A percentile compares a stretch with the other conserved stretches of the same genome.
phyloP scores from a whole-genome alignment of 1,284 basidiomycete genomes.

The Phellopilus nigrolimitatus region DNA sequence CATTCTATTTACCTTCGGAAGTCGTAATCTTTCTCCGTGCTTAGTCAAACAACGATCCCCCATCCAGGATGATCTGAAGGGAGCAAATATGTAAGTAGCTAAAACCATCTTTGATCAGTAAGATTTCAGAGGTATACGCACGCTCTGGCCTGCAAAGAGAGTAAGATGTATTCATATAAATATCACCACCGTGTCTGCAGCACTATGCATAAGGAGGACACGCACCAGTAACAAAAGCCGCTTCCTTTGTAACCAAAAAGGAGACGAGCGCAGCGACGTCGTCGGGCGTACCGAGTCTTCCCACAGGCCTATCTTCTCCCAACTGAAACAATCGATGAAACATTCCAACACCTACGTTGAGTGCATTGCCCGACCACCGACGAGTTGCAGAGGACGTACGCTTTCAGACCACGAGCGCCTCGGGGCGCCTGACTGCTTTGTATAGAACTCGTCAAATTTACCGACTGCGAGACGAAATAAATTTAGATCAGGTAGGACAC shows the following conservation, averaged over 20 bases:
- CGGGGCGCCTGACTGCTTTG: not conserved
- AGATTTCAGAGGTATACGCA: not conserved
- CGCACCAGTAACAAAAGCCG: slow-evolving; percentile 24
- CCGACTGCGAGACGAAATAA: slow-evolving; percentile 5
- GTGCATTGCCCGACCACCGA: not conserved
- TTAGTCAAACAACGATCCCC: not conserved
- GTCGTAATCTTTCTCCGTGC: not conserved
- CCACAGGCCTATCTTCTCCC: slow-evolving; percentile 2
- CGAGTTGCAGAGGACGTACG: not conserved
- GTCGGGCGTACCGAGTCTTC: slow-evolving; percentile 21
- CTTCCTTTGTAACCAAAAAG: slow-evolving; percentile 22
- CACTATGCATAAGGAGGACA: not conserved
- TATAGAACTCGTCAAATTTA: slow-evolving; percentile 15
- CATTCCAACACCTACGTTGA: not conserved
- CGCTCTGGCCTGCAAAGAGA: not conserved
- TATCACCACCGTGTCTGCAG: not conserved
- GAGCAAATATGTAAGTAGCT: not conserved
- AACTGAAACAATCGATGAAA: not conserved
- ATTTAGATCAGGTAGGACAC: not conserved
- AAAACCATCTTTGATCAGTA: not conserved
- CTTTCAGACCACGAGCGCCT: slow-evolving; percentile 7
- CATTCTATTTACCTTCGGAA: not conserved
- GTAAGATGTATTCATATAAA: not conserved
- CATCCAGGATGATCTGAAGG: not conserved
- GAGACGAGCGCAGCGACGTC: slow-evolving; percentile 22